phyloP scores from a whole-genome alignment of 768 basidiomycete species.

The Boletellus ananas region DNA sequence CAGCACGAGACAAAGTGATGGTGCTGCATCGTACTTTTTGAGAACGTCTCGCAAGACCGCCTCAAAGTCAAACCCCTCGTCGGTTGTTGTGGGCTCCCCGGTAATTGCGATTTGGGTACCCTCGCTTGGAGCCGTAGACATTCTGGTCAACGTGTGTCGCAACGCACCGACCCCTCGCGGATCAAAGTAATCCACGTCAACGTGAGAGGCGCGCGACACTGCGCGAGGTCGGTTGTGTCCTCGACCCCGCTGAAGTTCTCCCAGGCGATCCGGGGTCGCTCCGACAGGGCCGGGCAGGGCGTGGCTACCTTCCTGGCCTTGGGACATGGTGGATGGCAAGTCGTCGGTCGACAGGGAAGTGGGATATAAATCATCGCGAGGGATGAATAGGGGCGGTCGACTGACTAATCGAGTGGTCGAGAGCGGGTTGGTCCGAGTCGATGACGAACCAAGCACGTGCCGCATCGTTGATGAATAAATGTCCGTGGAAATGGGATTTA shows the following conservation, averaged over 20 bases:
- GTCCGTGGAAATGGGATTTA: too few species aligned
- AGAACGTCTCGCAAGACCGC: conserved; percentile 24
- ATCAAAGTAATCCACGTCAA: conserved; percentile 51
- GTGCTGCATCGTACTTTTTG: conserved; percentile 11
- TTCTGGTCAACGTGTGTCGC: conserved; percentile 16
- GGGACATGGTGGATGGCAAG: conserved; percentile 13
- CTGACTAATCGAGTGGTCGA: conserved; percentile 15
- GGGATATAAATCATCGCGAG: background rate
- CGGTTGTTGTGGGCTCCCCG: background rate
- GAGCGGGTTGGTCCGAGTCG: background rate
- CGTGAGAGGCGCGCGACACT: conserved; percentile 26
- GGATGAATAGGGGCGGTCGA: conserved; percentile 9
- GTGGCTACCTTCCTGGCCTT: background rate
- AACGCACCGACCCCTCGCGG: conserved; percentile 40
- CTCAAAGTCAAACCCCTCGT: conserved; percentile 33
- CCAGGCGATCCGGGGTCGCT: conserved; percentile 3
- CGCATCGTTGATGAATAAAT: too few species aligned
- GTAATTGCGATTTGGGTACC: background rate
- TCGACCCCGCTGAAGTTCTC: background rate
- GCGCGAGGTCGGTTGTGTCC: background rate
- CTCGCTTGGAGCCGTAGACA: conserved; percentile 11
- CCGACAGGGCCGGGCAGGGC: conserved; percentile 1
- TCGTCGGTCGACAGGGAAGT: background rate
- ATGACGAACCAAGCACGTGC: too few species aligned
- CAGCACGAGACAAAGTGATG: background rate